A percentile compares a stretch with the other conserved stretches of the same genome.
phyloP scores from a whole-genome alignment of 192 early-diverging fungal species.

The Paraglomus brasilianum region DNA sequence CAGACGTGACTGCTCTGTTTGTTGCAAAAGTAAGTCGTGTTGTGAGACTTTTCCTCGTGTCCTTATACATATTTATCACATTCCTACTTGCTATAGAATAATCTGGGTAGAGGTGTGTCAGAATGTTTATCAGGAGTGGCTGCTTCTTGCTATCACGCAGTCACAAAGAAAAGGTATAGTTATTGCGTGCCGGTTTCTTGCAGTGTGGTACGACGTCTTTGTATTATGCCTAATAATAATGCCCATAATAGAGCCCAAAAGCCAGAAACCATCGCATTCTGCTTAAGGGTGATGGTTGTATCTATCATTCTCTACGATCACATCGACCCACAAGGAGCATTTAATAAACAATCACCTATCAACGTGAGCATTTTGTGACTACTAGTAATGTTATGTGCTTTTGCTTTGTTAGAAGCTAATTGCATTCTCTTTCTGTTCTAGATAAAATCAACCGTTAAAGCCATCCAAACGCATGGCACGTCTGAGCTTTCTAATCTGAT shows the following conservation, averaged over 20 bases:
- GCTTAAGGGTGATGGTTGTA: slow-evolving; percentile 82
- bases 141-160: slow-evolving; percentile 75
- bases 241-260: slow-evolving; percentile 49
- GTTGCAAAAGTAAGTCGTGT: slow-evolving; percentile 53
- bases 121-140: slow-evolving; percentile 77
- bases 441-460: slow-evolving; percentile 61
- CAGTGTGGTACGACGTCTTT: background rate
- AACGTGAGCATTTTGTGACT: slow-evolving; percentile 61
- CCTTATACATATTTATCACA: background rate
- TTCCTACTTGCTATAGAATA: slow-evolving; percentile 26
- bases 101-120: slow-evolving; percentile 51
- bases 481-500: slow-evolving; percentile 58
- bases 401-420: too few relatives aligned
- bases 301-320: slow-evolving; percentile 92
- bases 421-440: slow-evolving; percentile 13
- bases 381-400: background rate
- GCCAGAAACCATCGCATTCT: slow-evolving; percentile 70
- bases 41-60: background rate
- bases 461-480: slow-evolving; percentile 62
- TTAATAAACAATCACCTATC: slow-evolving; percentile 72
- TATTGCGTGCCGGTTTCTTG: background rate
- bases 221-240: background rate
- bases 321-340: slow-evolving; percentile 75
- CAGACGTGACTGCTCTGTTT: slow-evolving; percentile 73
- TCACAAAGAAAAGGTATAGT: slow-evolving; percentile 60